Base-by-base conservation (phyloP, 345 rosid genomes). In the Lagerstroemia speciosa region DNA sequence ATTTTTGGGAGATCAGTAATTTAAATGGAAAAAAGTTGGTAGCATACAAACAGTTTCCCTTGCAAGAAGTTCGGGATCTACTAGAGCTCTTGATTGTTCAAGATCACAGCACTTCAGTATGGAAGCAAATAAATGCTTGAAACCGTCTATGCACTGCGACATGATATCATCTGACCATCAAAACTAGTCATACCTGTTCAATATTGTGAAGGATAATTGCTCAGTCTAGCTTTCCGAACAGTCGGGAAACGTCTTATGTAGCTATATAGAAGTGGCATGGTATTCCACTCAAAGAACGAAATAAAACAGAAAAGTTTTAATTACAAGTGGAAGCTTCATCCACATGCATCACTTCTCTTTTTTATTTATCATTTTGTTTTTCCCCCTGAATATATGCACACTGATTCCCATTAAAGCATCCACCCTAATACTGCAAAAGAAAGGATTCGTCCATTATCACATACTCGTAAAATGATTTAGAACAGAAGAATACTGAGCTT, bases 21-120 rank as follows among this genome's bases (percentile, higher is more conserved):
- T 65, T n/a, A 37, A 65, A 20, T 36, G 65, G 46, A 38, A 48
- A 48, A 63, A 64, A 72, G 70, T 57, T 9, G 70, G 70, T 33
- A 63, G 61, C 98, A 67, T 87, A 93, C 98, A 93, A 73, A 91
- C 98, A 1, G 98, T 93, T 83, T 91, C 98, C 83, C 97, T 87
- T 0, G 98, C 96, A 69, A 93, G 97, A 70, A 85, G 71, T 78
- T 94, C 99, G 46, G 99, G 99, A 77, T 94, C 97, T 43, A 83
- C 89, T 68, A 86, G 96, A 71, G 97, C 96, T 73, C 89, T 84
- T 50, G 96, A 66, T 68, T 80, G 87, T 61, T 89, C 97, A 74
- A 89, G 81, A 82, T 88, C 97, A 73, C 89, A 94, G 73, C 95
- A 94, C 77, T 74, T 83, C 74, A 91, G 71, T 27, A 94, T 61